Conservation (phyloP, 345 rosid genomes). For the Mallotus nudiflorus region DNA sequence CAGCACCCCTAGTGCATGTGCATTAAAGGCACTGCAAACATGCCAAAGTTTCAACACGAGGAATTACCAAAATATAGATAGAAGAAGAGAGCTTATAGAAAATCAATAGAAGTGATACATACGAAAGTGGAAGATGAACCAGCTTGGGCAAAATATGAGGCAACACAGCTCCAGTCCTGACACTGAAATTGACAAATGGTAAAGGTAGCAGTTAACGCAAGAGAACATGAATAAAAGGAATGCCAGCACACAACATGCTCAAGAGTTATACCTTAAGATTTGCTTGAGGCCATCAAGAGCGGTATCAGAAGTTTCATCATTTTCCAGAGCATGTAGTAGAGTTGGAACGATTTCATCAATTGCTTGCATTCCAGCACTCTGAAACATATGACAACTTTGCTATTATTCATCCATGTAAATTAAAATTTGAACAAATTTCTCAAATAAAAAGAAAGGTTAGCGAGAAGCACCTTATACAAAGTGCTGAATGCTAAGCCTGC, state of each 20-base stretch:
- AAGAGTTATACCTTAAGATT: constrained; percentile 64
- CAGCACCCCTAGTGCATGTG: constrained; percentile 95
- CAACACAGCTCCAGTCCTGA: constrained; percentile 93
- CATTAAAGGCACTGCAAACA: constrained; percentile 81
- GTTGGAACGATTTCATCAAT: constrained; percentile 99
- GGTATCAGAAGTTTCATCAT: constrained; percentile 83
- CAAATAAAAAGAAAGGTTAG: constrained; percentile 12
- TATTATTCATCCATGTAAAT: background rate
- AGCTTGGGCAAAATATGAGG: constrained; percentile 98
- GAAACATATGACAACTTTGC: constrained; percentile 10
- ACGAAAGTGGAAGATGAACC: constrained; percentile 90
- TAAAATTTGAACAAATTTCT: background rate
- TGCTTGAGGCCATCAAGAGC: constrained; percentile 97
- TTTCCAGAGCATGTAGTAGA: constrained; percentile 88
- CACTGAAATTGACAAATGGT: constrained; percentile 51
- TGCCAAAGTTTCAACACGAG: constrained; percentile 11
- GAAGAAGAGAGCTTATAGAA: background rate
- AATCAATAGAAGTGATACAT: constrained; percentile 40
- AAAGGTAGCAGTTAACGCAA: constrained; percentile 20
- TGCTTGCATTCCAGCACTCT: constrained; percentile 99
- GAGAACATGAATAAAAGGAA: background rate
- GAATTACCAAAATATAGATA: background rate
- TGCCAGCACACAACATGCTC: background rate
- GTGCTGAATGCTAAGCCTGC: constrained; percentile 98
- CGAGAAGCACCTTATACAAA: constrained; percentile 71